Conservation (phyloP, 2,329 filamentous ascomycete species). For the Zasmidium cellare region DNA sequence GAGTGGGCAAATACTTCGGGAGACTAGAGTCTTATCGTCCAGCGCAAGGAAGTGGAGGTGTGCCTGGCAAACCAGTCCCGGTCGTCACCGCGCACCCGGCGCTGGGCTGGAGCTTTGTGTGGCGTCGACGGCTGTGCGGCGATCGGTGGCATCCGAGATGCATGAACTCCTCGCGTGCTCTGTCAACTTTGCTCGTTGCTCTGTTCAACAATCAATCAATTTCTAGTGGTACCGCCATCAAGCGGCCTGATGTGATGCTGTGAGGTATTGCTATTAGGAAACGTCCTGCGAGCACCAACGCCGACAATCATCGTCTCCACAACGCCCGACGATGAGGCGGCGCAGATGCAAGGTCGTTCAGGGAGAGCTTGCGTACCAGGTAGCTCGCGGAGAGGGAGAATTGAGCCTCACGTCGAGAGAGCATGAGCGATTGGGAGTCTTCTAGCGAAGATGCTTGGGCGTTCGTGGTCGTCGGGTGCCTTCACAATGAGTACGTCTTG, state of each 20-base stretch:
- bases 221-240: too few relatives aligned
- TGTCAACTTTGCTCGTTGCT: too few relatives aligned
- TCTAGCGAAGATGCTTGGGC: too few relatives aligned
- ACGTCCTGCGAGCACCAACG: background rate
- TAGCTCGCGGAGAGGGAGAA: too few relatives aligned
- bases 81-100: background rate
- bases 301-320: background rate
- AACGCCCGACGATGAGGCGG: background rate
- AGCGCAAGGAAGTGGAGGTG: background rate
- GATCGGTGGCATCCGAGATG: background rate
- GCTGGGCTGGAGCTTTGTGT: background rate
- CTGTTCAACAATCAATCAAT: too few relatives aligned
- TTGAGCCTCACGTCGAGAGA: background rate
- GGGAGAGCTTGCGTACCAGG: too few relatives aligned
- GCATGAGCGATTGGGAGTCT: background rate
- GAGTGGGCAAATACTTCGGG: constrained; percentile 2
- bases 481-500: too few relatives aligned
- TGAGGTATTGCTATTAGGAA: constrained; percentile 2
- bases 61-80: too few relatives aligned
- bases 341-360: background rate
- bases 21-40: background rate
- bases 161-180: background rate
- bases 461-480: too few relatives aligned
- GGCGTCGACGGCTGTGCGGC: background rate
- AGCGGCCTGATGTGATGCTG: background rate